phyloP scores from a whole-genome alignment of 2,329 filamentous ascomycete genomes.

The Tolypocladium inflatum region DNA sequence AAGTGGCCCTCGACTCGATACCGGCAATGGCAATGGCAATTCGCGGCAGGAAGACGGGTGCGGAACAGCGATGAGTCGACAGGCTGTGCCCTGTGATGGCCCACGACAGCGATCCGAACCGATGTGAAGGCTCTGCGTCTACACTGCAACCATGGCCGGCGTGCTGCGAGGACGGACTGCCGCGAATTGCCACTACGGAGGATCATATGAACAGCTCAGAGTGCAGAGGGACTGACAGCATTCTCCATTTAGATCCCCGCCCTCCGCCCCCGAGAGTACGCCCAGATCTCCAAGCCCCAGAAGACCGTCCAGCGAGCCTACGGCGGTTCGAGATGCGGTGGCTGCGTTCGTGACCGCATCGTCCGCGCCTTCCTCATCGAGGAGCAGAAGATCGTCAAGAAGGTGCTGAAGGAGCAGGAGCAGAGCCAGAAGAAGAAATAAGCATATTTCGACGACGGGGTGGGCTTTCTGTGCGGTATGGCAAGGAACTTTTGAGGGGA shows the following conservation, averaged over 20 bases:
- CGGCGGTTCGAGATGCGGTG: constrained; percentile 95
- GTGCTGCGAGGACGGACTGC: neutral
- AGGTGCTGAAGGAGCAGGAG: constrained; percentile 99
- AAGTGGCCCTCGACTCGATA: constrained; percentile 43
- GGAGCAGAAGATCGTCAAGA: constrained; percentile 99
- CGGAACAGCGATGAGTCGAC: neutral
- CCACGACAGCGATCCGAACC: neutral
- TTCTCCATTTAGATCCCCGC: constrained; percentile 62
- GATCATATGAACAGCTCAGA: neutral
- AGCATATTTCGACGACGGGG: constrained; percentile 28
- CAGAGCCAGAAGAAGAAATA: constrained; percentile 61
- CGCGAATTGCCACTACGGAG: neutral
- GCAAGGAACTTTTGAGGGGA: constrained; percentile 20
- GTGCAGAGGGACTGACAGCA: constrained; percentile 7
- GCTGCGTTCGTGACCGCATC: constrained; percentile 96
- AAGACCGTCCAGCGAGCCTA: constrained; percentile 99
- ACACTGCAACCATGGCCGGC: too few relatives aligned
- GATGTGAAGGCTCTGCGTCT: neutral
- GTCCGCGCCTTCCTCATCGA: constrained; percentile 98
- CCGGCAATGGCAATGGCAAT: constrained; percentile 4
- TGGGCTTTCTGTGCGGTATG: constrained; percentile 23
- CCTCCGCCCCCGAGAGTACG: constrained; percentile 96
- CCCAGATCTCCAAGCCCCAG: constrained; percentile 94
- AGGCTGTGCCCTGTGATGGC: neutral
- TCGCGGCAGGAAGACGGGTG: neutral